phyloP scores from a whole-genome alignment of 2,329 filamentous ascomycete genomes.

The Pezicula rhizophila region DNA sequence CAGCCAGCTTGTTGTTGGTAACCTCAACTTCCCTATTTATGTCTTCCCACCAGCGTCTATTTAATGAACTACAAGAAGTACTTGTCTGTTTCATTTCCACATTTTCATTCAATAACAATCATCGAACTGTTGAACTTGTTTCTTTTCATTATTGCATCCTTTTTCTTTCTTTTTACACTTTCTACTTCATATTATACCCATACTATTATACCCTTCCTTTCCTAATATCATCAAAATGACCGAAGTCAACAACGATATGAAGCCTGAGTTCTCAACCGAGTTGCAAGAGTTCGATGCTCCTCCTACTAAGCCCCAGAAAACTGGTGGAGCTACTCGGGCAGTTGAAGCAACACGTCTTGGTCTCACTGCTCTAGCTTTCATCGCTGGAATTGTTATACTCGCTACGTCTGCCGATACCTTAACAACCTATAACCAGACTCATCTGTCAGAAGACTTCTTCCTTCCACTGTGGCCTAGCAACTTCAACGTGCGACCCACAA shows the following conservation, averaged over 20 bases:
- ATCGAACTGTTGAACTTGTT: slow-evolving; percentile 11
- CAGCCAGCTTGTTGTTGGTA: too few relatives aligned
- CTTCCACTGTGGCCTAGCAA: slow-evolving; percentile 52
- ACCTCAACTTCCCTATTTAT: slow-evolving; percentile 18
- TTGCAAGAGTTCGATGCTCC: slow-evolving; percentile 18
- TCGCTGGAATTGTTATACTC: slow-evolving; percentile 45
- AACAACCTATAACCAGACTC: slow-evolving; percentile 48
- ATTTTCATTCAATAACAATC: slow-evolving; percentile 3
- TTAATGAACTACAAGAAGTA: slow-evolving; percentile 19
- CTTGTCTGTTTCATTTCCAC: slow-evolving; percentile 23
- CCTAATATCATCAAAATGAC: neutral
- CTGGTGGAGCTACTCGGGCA: slow-evolving; percentile 4
- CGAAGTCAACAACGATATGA: neutral
- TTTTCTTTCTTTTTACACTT: slow-evolving; percentile 1
- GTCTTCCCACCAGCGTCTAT: slow-evolving; percentile 19
- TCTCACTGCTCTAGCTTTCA: slow-evolving; percentile 44
- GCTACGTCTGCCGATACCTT: slow-evolving; percentile 49
- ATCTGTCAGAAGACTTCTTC: slow-evolving; percentile 38
- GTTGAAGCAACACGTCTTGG: slow-evolving; percentile 40
- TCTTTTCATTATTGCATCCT: slow-evolving; percentile 7
- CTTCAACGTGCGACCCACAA: slow-evolving; percentile 51
- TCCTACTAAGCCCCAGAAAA: neutral
- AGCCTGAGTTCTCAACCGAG: slow-evolving; percentile 14
- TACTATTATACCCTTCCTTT: slow-evolving; percentile 2
- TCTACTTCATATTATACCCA: neutral